Conservation (phyloP, 2,329 filamentous ascomycete species). For the Botrytis elliptica region DNA sequence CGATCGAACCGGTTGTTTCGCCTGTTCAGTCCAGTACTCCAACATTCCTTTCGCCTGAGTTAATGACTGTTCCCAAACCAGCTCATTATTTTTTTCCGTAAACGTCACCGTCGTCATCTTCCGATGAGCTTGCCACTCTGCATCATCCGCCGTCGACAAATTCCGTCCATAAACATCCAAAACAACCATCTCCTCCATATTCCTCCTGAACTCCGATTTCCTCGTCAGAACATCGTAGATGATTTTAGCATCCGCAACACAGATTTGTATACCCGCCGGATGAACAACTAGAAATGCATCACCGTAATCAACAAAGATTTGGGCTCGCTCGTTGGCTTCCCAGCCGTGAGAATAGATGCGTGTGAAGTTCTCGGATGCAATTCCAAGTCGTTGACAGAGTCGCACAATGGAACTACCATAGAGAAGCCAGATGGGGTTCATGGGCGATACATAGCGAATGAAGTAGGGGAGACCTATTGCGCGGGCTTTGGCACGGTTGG, state of each 20-base stretch:
- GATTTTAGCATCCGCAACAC: background rate
- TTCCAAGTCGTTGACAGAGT: background rate
- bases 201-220: background rate
- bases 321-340: slow-evolving; percentile 10
- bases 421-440: slow-evolving; percentile 10
- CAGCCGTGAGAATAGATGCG: slow-evolving; percentile 11
- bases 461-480: background rate
- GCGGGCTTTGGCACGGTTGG: background rate
- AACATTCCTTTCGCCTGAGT: slow-evolving; percentile 1
- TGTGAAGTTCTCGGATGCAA: background rate
- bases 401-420: slow-evolving; percentile 14
- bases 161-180: slow-evolving; percentile 9
- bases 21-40: background rate
- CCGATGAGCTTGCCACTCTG: background rate
- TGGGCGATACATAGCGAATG: background rate
- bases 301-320: background rate
- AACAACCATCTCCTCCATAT: slow-evolving; percentile 17
- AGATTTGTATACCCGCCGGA: slow-evolving; percentile 1
- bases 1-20: background rate
- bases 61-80: slow-evolving; percentile 4
- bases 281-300: slow-evolving; percentile 8
- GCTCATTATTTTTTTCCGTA: slow-evolving; percentile 6
- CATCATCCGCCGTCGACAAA: background rate
- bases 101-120: slow-evolving; percentile 15
- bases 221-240: slow-evolving; percentile 3